Evolutionary conservation across 305 asterid species (phyloP), one percentile per base, ranked within the genome.

Genomic region (Rubia peregrina): DNA sequence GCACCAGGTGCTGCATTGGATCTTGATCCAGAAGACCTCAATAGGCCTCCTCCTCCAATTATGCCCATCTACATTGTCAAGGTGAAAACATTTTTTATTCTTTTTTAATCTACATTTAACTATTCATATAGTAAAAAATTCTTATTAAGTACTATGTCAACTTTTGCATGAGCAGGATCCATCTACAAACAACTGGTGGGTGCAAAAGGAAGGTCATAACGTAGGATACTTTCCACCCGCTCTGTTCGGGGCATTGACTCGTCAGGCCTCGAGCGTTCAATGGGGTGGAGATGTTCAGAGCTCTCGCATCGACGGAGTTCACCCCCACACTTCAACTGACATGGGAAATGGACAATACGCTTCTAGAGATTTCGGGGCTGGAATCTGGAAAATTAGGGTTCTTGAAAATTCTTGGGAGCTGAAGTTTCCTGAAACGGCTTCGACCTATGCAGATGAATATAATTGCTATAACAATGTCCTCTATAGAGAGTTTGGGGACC

Each of bases 271-370:
- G 5, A 81, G 81, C 0, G 90, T 79, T 0, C 87, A 88, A 33
- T 90, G 96, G 96, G 96, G 92, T 5, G 96, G 94, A 12, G 94
- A 90, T 59, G 94, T 90, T 21, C 82, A 84, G 19, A 90, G 94
- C 79, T 16, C 69, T 8, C 78, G 71, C 17, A 83, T 87, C 7
- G 9, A 51, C 10, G 78, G 76, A 8, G 57, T 59, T 43, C 74
- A n/a, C 55, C 92, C 92, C 0, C 90, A 85, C 73, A 87, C 96
- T 0, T 14, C 55, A 5, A 65, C 69, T 3, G 69, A 12, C 1
- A 65, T 65, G 69, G 69, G 69, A 11, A 65, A 14, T 1, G 53
- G 55, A 9, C 4, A 2, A 1, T 67, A 41, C 46, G 5, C 92
- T 0, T 71, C 80, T 5, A 41, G 2, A 9, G 46, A 74, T 0